Conservation (phyloP, 2,329 filamentous ascomycete species). For the Colletotrichum sp. region DNA sequence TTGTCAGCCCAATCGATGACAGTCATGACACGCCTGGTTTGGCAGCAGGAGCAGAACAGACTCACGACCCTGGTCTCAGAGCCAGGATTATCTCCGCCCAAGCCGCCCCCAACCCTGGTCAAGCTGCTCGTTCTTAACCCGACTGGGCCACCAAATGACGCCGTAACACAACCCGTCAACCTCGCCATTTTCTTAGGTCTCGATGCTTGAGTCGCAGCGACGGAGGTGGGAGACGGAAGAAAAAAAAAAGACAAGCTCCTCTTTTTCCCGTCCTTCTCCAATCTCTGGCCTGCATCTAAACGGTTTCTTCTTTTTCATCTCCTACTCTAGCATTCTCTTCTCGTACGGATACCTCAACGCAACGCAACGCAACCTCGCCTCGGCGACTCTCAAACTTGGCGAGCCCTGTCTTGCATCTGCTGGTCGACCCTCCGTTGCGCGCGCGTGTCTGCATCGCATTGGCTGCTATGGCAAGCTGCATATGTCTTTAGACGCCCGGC, state of each 20-base stretch:
- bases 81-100: slow-evolving; percentile 9
- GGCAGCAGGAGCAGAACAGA: slow-evolving; percentile 1
- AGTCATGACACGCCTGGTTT: slow-evolving; percentile 12
- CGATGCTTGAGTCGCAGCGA: slow-evolving; percentile 27
- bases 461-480: slow-evolving; percentile 34
- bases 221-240: slow-evolving; percentile 14
- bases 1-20: slow-evolving; percentile 19
- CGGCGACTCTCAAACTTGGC: slow-evolving; percentile 1
- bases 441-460: slow-evolving; percentile 53
- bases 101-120: slow-evolving; percentile 8
- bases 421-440: slow-evolving; percentile 14
- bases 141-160: slow-evolving; percentile 14
- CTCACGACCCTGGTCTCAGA: neutral
- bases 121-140: slow-evolving; percentile 11
- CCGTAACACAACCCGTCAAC: slow-evolving; percentile 21
- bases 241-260: neutral
- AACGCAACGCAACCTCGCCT: neutral
- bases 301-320: neutral
- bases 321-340: neutral
- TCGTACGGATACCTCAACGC: neutral
- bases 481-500: slow-evolving; percentile 21
- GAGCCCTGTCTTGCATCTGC: slow-evolving; percentile 10
- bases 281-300: neutral
- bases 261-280: neutral
- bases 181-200: slow-evolving; percentile 19